Evolutionary conservation across 225 moss, liverwort and hornwort species (phyloP), one percentile per base, ranked within the genome.

Genomic region (Marchantia polymorpha): DNA sequence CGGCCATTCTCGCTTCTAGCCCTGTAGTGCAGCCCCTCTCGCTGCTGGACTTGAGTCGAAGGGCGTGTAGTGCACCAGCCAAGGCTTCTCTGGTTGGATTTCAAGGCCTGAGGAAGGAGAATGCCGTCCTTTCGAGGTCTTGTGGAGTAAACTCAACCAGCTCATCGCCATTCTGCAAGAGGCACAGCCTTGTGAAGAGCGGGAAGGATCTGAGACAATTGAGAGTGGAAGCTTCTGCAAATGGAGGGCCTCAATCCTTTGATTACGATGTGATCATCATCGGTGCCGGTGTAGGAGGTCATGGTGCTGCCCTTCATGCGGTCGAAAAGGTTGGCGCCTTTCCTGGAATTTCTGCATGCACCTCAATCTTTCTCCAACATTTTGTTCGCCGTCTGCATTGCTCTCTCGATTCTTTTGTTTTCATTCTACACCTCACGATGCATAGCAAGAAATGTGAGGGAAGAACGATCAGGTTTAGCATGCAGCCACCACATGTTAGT

Each of bases 211-310:
- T 64, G 22, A 74, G 76, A 20, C 8, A 61, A 77, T 85, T 83
- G 59, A 76, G 83, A 10, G 92, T 84, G 76, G 84, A 89, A 63
- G 92, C 91, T 47, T 90, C 86, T 16, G 80, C 80, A 23, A 94
- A 92, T 84, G 94, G 94, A 22, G 86, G 84, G 22, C 88, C 91
- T 16, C 90, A 93, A 84, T 75, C 85, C 54, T 97, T 92, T 31
- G 97, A 99, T 80, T 99, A 99, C 72, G 97, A 99, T 72, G 90
- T 99, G 7, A 91, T 99, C n/a, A 93, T 99, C 58, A 95, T 99
- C 39, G 97, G 97, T 10, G 97, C 97, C 15, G 97, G 97, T 76
- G 97, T 99, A 0, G 97, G 97, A 78, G 97, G 97, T 9, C 97
- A 99, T 54, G 97, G 97, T 75, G 97, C 97, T 70, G 97, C 97